Evolutionary conservation across 306 rosid genomes (phyloP).

Genomic region (Corylus americana): DNA sequence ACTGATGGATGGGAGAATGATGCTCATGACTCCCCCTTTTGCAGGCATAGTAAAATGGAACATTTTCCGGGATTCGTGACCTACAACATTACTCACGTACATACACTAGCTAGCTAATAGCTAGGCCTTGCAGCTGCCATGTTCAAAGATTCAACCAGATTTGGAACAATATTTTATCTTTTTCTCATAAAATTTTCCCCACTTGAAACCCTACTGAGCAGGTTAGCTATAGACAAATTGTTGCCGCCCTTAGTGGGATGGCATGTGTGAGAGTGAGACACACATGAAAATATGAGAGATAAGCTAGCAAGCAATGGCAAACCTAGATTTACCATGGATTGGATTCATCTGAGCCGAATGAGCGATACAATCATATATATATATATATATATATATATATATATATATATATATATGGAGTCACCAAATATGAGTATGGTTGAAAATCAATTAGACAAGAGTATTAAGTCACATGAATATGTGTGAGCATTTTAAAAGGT

Average conservation of each 20-base stretch:
- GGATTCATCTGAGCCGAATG: not conserved
- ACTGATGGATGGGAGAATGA: conserved; percentile 43
- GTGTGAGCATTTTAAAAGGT: too few species aligned
- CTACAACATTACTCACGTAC: conserved; percentile 1
- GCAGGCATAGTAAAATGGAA: conserved; percentile 25
- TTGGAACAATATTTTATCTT: conserved; percentile 9
- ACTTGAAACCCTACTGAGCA: conserved; percentile 13
- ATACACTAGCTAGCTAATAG: too few species aligned
- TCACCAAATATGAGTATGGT: too few species aligned
- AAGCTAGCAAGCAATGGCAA: conserved; percentile 14
- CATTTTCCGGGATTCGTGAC: conserved; percentile 20
- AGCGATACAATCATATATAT: too few species aligned
- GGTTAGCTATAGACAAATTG: not conserved
- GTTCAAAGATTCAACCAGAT: conserved; percentile 21
- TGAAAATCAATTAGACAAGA: too few species aligned
- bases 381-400: too few species aligned
- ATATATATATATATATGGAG: too few species aligned
- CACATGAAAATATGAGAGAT: conserved; percentile 9
- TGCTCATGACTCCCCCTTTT: not conserved
- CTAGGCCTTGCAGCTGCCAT: not conserved
- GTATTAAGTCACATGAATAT: too few species aligned
- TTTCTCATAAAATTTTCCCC: conserved; percentile 1
- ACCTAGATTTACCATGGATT: not conserved
- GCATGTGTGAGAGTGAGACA: conserved; percentile 15
- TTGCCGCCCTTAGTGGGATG: conserved; percentile 17